Evolutionary conservation across 805 yeast genomes (phyloP), one percentile per base, ranked within the genome.

Genomic region (Wickerhamomyces bisporus): DNA sequence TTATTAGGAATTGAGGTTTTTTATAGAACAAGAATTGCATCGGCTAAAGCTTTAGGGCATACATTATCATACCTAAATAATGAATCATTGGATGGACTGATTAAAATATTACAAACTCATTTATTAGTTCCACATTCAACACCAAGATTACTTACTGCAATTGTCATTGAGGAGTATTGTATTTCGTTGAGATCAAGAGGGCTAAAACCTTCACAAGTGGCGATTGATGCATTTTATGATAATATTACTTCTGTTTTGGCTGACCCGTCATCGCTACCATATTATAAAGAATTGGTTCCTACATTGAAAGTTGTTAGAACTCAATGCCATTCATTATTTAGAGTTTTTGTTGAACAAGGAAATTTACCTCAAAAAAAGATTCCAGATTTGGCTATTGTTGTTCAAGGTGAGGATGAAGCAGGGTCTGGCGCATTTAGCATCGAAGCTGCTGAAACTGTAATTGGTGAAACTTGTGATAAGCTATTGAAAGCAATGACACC

Each of bases 401-500:
- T 91, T 4, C 91, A 88, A 59, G 98, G 98, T 26, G 98, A 93
- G 55, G 70, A 78, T 1, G 95, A 86, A 42, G 95, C 97, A 2
- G 97, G 96, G 2, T 87, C 95, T 1, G 88, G 82, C 50, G 98
- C 97, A 0, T 93, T 93, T 62, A 76, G 87, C 13, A 58, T 93
- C 29, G 83, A 74, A 30, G 74, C 76, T 43, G 97, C 96, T 1
- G 83, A 83, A 40, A 74, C 76, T 44, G 72, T 88, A 14, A 65
- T 81, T 24, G 65, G 66, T 29, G 85, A 79, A 28, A 75, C 78
- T 6, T 86, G 76, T 53, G 75, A 73, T n/a, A 81, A 81, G 52
- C 63, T 87, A 45, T 64, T 78, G 47, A 76, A 73, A 40, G 57
- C 72, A 8, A 62, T 93, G 51, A 68, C 82, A 13, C 77, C 95